A percentile compares a stretch with the other conserved stretches of the same genome.
Evolutionary conservation across 495 filamentous ascomycete genomes (phyloP).

Genomic region (Xylaria intraflava): DNA sequence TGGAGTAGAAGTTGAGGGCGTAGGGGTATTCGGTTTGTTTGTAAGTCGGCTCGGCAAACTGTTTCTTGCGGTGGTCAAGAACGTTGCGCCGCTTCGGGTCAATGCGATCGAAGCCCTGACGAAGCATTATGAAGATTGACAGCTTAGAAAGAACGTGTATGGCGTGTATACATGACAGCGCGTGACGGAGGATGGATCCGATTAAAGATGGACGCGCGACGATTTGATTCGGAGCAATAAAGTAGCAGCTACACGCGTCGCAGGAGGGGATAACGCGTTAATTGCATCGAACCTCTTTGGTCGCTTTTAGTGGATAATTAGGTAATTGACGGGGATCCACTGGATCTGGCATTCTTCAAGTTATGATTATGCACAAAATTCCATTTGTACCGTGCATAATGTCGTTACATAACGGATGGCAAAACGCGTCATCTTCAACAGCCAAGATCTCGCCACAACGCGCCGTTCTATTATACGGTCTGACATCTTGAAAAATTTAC

Average conservation of each 20-base stretch:
- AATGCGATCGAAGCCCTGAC: slow-evolving; percentile 64
- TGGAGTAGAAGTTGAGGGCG: slow-evolving; percentile 85
- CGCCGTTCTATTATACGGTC: too few species aligned
- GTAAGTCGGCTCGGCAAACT: slow-evolving; percentile 69
- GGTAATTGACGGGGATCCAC: too few species aligned
- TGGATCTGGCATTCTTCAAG: too few species aligned
- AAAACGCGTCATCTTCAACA: too few species aligned
- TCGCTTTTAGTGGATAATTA: not conserved
- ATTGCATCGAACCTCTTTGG: slow-evolving; percentile 2
- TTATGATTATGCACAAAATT: too few species aligned
- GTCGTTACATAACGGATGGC: too few species aligned
- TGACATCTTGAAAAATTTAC: too few species aligned
- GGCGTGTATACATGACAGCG: not conserved
- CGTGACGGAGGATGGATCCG: not conserved
- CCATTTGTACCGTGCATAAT: too few species aligned
- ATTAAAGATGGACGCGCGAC: too few species aligned
- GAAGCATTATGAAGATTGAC: slow-evolving; percentile 52
- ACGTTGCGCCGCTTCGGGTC: slow-evolving; percentile 71
- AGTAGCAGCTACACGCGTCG: too few species aligned
- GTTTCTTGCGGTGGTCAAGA: slow-evolving; percentile 73
- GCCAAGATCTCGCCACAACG: too few species aligned
- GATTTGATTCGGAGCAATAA: too few species aligned
- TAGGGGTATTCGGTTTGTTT: slow-evolving; percentile 71
- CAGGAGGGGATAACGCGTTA: not conserved
- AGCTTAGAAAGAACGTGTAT: not conserved